Evolutionary conservation across 768 basidiomycete species (phyloP).

Genomic region (Lentinula raphanica): DNA sequence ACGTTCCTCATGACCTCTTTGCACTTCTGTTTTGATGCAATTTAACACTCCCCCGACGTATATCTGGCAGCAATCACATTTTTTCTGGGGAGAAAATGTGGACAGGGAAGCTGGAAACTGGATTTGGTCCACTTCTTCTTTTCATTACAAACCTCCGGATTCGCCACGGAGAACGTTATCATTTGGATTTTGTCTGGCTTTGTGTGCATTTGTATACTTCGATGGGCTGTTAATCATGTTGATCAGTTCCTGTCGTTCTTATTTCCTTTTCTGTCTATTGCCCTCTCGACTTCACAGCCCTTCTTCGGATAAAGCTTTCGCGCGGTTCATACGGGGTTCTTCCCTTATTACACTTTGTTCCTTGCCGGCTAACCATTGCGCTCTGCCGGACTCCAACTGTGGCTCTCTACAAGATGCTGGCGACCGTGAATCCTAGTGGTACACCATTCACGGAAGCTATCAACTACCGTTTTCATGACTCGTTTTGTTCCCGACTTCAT

Average conservation of each 20-base stretch:
- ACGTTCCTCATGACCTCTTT: background rate
- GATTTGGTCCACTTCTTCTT: background rate
- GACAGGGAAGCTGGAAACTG: background rate
- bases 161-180: background rate
- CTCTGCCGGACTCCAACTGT: background rate
- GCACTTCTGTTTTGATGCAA: background rate
- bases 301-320: slow-evolving; percentile 12
- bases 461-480: background rate
- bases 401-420: background rate
- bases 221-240: slow-evolving; percentile 4
- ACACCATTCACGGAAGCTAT: background rate
- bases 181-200: background rate
- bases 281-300: background rate
- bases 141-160: background rate
- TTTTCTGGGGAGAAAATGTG: background rate
- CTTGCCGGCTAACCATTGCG: background rate
- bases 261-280: background rate
- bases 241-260: background rate
- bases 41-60: background rate
- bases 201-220: background rate
- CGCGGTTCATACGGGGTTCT: slow-evolving; percentile 24
- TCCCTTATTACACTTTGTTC: background rate
- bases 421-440: background rate
- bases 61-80: background rate
- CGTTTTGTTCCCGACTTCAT: background rate